Percentiles rank a stretch among this genome's conserved stretches.
phyloP scores from a whole-genome alignment of 1,139 yeast species.

The Hansenula sp. region DNA sequence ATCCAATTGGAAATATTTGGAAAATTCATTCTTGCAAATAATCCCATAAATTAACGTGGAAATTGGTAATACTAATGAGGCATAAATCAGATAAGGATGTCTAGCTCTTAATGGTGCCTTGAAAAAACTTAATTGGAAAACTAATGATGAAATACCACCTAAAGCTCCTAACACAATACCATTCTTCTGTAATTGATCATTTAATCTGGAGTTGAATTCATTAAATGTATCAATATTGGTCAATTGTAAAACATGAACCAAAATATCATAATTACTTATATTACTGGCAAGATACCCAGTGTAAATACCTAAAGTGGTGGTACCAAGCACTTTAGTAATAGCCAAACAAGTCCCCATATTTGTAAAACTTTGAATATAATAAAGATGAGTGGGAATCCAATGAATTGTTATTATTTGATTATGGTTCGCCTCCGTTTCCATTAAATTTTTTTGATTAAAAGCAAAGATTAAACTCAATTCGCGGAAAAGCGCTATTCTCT shows the following conservation, averaged over 20 bases:
- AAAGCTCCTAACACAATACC: slow-evolving; percentile 22
- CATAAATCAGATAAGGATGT: slow-evolving; percentile 32
- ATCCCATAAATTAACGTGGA: slow-evolving; percentile 12
- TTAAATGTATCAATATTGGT: slow-evolving; percentile 7
- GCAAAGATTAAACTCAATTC: too few species aligned
- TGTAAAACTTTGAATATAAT: too few species aligned
- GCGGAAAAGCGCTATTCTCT: too few species aligned
- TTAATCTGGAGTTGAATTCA: slow-evolving; percentile 4
- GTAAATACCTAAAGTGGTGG: slow-evolving; percentile 88
- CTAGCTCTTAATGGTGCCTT: slow-evolving; percentile 26
- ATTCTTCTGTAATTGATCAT: slow-evolving; percentile 18
- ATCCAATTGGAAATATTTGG: slow-evolving; percentile 10
- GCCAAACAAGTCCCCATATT: slow-evolving; percentile 25
- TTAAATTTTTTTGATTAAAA: too few species aligned
- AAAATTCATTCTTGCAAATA: slow-evolving; percentile 7
- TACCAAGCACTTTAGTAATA: slow-evolving; percentile 49
- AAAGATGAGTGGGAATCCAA: too few species aligned
- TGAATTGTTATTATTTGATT: too few species aligned
- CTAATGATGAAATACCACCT: slow-evolving; percentile 25
- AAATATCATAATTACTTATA: slow-evolving; percentile 30
- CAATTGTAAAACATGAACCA: slow-evolving; percentile 18
- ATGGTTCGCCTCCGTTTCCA: too few species aligned
- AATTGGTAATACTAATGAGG: slow-evolving; percentile 29
- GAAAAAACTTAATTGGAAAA: slow-evolving; percentile 28
- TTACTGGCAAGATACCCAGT: slow-evolving; percentile 92